Evolutionary conservation across 192 early-diverging fungal genomes (phyloP), one percentile per base, ranked within the genome.

Genomic region (Dispira simplex): DNA sequence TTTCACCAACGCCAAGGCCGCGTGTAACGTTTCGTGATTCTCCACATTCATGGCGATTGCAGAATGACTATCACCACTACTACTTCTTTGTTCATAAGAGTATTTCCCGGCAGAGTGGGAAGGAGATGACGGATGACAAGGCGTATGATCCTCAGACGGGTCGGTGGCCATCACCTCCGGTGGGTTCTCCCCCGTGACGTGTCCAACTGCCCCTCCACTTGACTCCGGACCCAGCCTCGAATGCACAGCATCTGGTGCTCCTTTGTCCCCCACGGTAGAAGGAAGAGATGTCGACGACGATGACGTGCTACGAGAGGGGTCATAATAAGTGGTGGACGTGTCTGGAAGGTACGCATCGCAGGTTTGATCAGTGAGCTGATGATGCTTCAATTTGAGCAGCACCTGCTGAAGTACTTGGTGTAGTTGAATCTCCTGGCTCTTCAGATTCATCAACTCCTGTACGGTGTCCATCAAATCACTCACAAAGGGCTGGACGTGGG

Each of bases 401-500:
- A 62, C 59, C 13, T 44, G 44, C 59, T 45, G 59, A 11, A 62
- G 43, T 8, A 46, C 59, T 16, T 45, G 59, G 44, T 62, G 59
- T 20, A 62, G 44, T 8, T 44, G 39, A 46, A 62, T 62, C n/a
- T 62, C 59, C 44, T 62, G 59, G 59, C 20, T 44, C n/a, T 62
- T 62, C 20, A 62, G 59, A 25, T 62, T 20, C 28, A 62, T 14
- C 44, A 62, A 43, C n/a, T 46, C 43, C 59, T 62, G 59, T 13
- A 62, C 39, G 12, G 59, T 62, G 16, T 25, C 59, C n/a, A 62
- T 25, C n/a, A 62, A 18, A 18, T 44, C 12, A 8, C 44, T 20
- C 11, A 62, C 28, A 20, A 62, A 62, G 0, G 59, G 59, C 26
- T 44, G 12, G 43, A 45, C 45, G n/a, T 62, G 59, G 12, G 12